A percentile compares a stretch with the other conserved stretches of the same genome.
These are phyloP conservation scores for Chrysanthemum makinoi DNA, from an alignment of 129 eudicot genomes.

Conservation along the genomic window DNA sequence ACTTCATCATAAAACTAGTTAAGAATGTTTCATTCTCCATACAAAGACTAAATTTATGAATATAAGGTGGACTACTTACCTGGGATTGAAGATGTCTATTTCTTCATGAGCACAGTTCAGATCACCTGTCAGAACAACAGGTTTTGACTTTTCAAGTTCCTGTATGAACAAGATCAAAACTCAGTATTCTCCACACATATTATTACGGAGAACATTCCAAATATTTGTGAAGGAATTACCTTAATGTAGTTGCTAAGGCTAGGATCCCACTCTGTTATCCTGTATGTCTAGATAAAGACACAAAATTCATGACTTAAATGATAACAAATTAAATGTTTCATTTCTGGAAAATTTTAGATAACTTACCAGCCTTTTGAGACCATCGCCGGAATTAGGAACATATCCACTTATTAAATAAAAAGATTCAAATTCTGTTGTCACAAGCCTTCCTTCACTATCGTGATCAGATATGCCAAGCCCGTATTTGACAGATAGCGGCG, in stretches of 20 bases:
- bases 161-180: constrained; percentile 33
- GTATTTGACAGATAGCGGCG: constrained; percentile 79
- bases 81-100: constrained; percentile 90
- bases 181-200: neutral
- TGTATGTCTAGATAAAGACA: constrained; percentile 59
- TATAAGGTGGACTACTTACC: constrained; percentile 36
- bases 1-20: neutral
- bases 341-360: neutral
- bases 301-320: neutral
- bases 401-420: constrained; percentile 72
- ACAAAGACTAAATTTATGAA: neutral
- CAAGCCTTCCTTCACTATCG: constrained; percentile 95
- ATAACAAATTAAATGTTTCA: neutral
- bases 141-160: constrained; percentile 96
- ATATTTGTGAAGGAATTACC: constrained; percentile 44
- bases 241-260: constrained; percentile 78
- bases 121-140: constrained; percentile 96
- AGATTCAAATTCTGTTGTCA: constrained; percentile 84
- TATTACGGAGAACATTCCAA: neutral
- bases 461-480: constrained; percentile 93
- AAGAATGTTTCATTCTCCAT: neutral
- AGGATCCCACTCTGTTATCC: constrained; percentile 87
- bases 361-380: constrained; percentile 80
- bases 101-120: constrained; percentile 95
- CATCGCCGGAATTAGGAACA: constrained; percentile 97